Conservation (phyloP, 176 grass and related monocot genomes). For the Alloteropsis semialata region DNA sequence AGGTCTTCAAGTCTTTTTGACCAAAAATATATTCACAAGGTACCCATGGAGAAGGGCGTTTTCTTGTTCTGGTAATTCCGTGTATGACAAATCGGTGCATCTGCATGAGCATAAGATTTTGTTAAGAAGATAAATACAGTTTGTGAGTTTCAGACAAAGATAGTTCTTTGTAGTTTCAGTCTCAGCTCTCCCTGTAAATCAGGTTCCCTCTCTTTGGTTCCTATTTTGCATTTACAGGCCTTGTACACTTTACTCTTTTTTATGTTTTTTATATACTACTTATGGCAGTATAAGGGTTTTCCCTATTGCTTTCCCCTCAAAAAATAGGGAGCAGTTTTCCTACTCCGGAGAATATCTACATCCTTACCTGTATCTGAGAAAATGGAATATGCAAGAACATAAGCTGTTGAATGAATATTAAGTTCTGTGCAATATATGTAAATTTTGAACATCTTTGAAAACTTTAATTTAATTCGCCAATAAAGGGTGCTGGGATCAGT, state of each 20-base stretch:
- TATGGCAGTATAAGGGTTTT: not conserved
- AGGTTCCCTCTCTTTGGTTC: not conserved
- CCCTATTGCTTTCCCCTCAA: not conserved
- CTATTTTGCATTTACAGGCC: not conserved
- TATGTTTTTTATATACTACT: not conserved
- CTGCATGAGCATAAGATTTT: slow-evolving; percentile 49
- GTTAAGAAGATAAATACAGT: not conserved
- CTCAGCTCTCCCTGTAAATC: not conserved
- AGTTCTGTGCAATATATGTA: not conserved
- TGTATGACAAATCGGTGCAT: slow-evolving; percentile 75
- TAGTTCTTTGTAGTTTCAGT: slow-evolving; percentile 3
- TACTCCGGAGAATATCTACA: not conserved
- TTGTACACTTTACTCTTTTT: not conserved
- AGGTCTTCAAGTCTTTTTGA: slow-evolving; percentile 56
- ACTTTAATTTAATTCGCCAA: not conserved
- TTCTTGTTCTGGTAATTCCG: slow-evolving; percentile 45
- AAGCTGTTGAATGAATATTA: not conserved
- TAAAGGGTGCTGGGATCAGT: not conserved
- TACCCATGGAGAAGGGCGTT: slow-evolving; percentile 54
- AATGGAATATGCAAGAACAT: not conserved
- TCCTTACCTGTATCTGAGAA: not conserved
- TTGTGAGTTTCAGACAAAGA: not conserved
- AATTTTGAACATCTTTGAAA: not conserved
- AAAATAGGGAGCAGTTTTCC: not conserved
- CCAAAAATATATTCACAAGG: slow-evolving; percentile 81